Evolutionary conservation across 192 early-diverging fungal species (phyloP).

Genomic region (Thamnidium elegans): DNA sequence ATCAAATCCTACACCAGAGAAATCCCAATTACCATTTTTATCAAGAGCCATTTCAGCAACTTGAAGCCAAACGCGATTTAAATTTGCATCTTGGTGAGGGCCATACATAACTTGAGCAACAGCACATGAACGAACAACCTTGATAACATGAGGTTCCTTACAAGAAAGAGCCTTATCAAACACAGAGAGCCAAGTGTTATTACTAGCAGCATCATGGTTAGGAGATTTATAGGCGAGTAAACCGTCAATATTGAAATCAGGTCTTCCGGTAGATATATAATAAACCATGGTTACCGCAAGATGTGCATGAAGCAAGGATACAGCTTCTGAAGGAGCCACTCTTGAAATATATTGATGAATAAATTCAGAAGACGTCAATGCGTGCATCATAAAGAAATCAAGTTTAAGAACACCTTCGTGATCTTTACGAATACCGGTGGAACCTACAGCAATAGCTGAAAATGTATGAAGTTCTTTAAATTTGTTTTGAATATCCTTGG

Average conservation of each 20-base stretch:
- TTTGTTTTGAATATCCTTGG: slow-evolving; percentile 36
- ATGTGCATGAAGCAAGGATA: slow-evolving; percentile 43
- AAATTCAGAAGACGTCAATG: slow-evolving; percentile 52
- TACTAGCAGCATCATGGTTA: slow-evolving; percentile 4
- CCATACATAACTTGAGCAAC: slow-evolving; percentile 47
- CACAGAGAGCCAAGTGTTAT: slow-evolving; percentile 47
- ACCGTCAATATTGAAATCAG: slow-evolving; percentile 35
- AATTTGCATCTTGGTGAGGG: slow-evolving; percentile 5
- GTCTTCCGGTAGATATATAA: slow-evolving; percentile 45
- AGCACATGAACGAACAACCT: slow-evolving; percentile 51
- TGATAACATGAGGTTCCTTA: slow-evolving; percentile 55
- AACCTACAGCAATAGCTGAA: slow-evolving; percentile 37
- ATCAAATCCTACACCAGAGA: slow-evolving; percentile 32
- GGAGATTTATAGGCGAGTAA: slow-evolving; percentile 24
- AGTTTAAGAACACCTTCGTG: slow-evolving; percentile 29
- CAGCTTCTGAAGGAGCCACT: slow-evolving; percentile 40
- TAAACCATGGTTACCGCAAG: slow-evolving; percentile 24
- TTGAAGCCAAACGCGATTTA: slow-evolving; percentile 21
- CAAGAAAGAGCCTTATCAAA: slow-evolving; percentile 42
- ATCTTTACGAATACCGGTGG: slow-evolving; percentile 31
- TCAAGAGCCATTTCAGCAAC: slow-evolving; percentile 37
- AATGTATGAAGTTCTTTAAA: slow-evolving; percentile 41
- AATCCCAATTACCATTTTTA: slow-evolving; percentile 31
- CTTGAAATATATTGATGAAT: slow-evolving; percentile 40
- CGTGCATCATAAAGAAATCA: slow-evolving; percentile 52